These are phyloP conservation scores for Diplodia seriata DNA, from an alignment of 2,329 filamentous ascomycete genomes.

Conservation along the genomic window DNA sequence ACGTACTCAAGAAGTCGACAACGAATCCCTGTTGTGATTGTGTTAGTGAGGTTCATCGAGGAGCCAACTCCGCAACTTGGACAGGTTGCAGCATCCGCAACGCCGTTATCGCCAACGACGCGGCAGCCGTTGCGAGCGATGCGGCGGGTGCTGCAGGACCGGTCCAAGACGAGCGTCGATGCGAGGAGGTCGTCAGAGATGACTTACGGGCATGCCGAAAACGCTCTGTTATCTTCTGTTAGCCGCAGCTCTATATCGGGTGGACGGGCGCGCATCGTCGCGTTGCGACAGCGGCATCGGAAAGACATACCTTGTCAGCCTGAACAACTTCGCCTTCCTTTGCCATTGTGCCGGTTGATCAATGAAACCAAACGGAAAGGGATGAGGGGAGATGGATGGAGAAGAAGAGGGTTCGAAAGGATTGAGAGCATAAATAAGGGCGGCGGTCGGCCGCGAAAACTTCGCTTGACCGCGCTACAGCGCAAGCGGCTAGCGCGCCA, in stretches of 20 bases:
- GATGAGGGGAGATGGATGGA: constrained; percentile 41
- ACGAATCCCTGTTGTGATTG: constrained; percentile 75
- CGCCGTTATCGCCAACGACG: constrained; percentile 28
- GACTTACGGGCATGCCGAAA: constrained; percentile 58
- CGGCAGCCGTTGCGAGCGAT: constrained; percentile 17
- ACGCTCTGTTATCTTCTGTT: constrained; percentile 47
- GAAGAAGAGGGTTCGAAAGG: constrained; percentile 10
- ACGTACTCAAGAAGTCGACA: constrained; percentile 99
- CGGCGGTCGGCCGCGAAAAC: constrained; percentile 19
- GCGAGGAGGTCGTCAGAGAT: constrained; percentile 33
- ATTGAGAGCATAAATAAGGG: constrained; percentile 27
- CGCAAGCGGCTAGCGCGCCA: constrained; percentile 1
- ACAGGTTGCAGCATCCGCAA: constrained; percentile 37
- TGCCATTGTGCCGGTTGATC: constrained; percentile 51
- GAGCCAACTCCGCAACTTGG: constrained; percentile 38
- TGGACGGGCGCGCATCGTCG: neutral
- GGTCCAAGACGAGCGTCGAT: constrained; percentile 25
- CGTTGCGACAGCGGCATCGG: neutral
- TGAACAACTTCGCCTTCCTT: constrained; percentile 57
- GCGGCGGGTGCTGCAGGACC: neutral
- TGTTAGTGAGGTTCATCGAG: constrained; percentile 36
- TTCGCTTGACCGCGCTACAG: constrained; percentile 10
- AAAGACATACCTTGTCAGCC: constrained; percentile 51
- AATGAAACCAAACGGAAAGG: constrained; percentile 45
- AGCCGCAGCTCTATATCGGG: neutral